These are phyloP conservation scores for Phaseolus lunatus DNA, from an alignment of 306 rosid species.

Conservation along the genomic window DNA sequence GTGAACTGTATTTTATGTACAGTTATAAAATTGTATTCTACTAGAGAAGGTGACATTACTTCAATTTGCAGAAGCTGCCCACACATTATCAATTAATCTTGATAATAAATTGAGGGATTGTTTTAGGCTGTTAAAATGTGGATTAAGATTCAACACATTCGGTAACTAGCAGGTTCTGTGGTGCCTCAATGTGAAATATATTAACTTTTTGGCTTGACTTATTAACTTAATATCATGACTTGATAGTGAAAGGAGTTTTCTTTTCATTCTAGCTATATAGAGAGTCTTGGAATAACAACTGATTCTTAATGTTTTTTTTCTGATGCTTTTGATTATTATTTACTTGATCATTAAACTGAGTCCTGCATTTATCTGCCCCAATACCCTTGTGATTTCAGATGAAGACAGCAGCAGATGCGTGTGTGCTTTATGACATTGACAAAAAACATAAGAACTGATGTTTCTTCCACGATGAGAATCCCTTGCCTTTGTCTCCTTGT, in stretches of 20 bases:
- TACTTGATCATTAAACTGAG: conserved; percentile 28
- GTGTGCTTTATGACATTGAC: conserved; percentile 76
- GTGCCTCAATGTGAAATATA: background rate
- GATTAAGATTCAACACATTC: background rate
- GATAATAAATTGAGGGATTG: background rate
- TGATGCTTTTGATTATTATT: conserved; percentile 9
- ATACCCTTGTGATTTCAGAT: conserved; percentile 59
- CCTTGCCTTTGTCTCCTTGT: conserved; percentile 6
- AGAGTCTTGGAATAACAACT: conserved; percentile 18
- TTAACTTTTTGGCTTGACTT: background rate
- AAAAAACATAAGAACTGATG: conserved; percentile 68
- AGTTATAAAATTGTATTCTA: background rate
- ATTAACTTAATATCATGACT: conserved; percentile 17
- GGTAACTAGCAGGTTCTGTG: background rate
- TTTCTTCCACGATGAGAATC: conserved; percentile 25
- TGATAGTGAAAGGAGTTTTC: conserved; percentile 3
- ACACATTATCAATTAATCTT: too few relatives aligned
- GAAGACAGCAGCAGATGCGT: conserved; percentile 86
- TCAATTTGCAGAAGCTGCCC: conserved; percentile 6
- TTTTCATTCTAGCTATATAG: conserved; percentile 26
- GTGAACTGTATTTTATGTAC: background rate
- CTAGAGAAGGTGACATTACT: background rate
- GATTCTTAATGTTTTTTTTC: background rate
- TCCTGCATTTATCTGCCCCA: conserved; percentile 25
- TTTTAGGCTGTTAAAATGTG: conserved; percentile 5